Base-by-base conservation (phyloP, 2,329 filamentous ascomycete genomes). In the Aspergillus viridinutans region DNA sequence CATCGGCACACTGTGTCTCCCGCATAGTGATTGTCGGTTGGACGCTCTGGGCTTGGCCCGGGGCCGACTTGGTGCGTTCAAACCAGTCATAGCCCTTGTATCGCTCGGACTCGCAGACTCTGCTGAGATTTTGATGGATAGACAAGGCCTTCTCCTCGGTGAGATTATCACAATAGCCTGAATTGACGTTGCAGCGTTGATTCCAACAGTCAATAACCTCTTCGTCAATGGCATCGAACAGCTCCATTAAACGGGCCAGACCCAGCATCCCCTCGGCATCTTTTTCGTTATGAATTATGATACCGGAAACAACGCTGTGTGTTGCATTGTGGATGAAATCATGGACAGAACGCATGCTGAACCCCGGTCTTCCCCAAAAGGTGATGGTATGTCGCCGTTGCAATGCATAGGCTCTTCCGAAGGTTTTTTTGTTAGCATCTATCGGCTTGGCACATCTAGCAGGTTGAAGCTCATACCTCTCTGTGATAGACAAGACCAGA, bases 101-200 rank as follows among this genome's bases (percentile, higher is more conserved):
- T 53, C 72, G 67, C 61, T 68, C 73, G 25, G 64, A 68, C 64
- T 72, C 68, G 58, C 61, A 71, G 55, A 69, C 69, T 38, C 54
- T 66, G 50, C 50, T 65, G 51, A 68, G 69, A 58, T 67, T 78
- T 54, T 68, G 71, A 64, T 65, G 69, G 56, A 68, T 76, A 49
- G 63, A 68, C 63, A 68, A 59, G 54, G 67, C 74, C 78, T 96
- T 63, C 87, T 84, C 5, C 69, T 90, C 59, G 81, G 89, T 51
- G 81, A 89, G 72, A 80, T 91, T 64, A 69, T 90, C 55, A 78
- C 88, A 52, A 87, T 87, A 70, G 67, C 82, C 55, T 69, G 77
- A 28, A 85, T 90, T 70, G 87, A 89, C 59, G 65, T 88, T 61
- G 78, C 86, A 78, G 53, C 72, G 73, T 26, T 69, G 68, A 50